Evolutionary conservation across 306 rosid species (phyloP), one percentile per base, ranked within the genome.

Genomic region (Luffa acutangula): DNA sequence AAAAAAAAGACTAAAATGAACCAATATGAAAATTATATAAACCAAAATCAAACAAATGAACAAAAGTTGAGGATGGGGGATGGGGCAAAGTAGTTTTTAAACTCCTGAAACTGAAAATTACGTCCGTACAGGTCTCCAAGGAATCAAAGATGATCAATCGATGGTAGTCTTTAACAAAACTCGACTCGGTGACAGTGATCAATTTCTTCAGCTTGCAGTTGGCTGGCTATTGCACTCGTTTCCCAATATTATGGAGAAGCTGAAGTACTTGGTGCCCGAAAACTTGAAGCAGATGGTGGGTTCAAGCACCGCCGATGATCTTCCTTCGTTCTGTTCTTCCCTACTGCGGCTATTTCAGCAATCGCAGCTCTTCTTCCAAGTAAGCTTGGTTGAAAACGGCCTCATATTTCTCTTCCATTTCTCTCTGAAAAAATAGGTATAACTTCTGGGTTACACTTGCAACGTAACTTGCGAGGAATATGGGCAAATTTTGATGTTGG

Each of bases 261-360:
- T 93, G 81, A 91, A 91, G 85, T 82, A 83, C 34, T 80, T 88
- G 54, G 84, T 91, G 58, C 98, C 97, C 33, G 89, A 89, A 20
- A 76, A 53, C 78, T 79, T 93, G 79, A 88, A 80, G 88, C 86
- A 66, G 65, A 65, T 37, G 80, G 83, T 91, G 54, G 78, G 73
- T 7, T 84, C 86, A 15, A 86, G 88, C 87, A 79, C 75, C 4
- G 54, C 82, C 8, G 83, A 79, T 17, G 87, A 88, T 80, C 93
- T 92, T 85, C 80, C 74, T 31, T 53, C 33, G 57, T 79, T 93
- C 0, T 92, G 91, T 64, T 83, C 91, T 57, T 89, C 90, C 53
- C 88, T 93, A 58, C 89, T 87, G 62, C 57, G 80, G 37, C 91
- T 87, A 49, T 87, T 90, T 53, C 92, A 80, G 37, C 85, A 85